Base-by-base conservation (phyloP, 805 yeast species). In the Sugiyamaella lignohabitans region DNA sequence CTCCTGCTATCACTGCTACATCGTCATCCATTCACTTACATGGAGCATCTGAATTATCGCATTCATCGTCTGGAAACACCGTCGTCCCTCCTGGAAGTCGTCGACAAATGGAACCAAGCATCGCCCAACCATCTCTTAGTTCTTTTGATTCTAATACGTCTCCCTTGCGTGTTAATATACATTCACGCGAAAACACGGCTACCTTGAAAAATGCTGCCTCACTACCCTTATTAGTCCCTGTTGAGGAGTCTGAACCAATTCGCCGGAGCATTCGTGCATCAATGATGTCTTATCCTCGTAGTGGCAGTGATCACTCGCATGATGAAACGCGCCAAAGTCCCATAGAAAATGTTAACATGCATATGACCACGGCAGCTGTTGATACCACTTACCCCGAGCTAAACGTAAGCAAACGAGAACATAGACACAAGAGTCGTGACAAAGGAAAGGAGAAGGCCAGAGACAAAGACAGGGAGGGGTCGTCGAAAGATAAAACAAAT, bases 11-110 rank as follows among this genome's bases (percentile, higher is more conserved):
- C 6, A 10, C 18, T 5, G 20, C 18, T 35, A 17, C 10, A 16
- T 35, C 38, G 6, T 35, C 38, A 35, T 14, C 38, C 6, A 11
- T 8, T 8, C 17, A 8, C 17, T 14, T 14, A 35, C 20, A n/a
- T 5, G 17, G 17, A 16, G 38, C 19, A 3, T 35, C 49, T 17
- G 19, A 27, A 36, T 19, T 40, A 18, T 46, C 49, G 4, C 37
- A 40, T 30, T 41, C 49, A 4, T 46, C 49, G 5, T 46, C 49
- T n/a, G 49, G 49, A 11, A 40, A 46, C 38, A 46, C 49, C 17
- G 45, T 46, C 16, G 22, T 20, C 2, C 36, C 11, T 14, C 32
- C 32, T 8, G 32, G 32, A 8, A 14, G 32, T 27, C 32, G 32
- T 8, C 8, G 32, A 27, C 8, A 27, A 8, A 8, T 8, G 14